Evolutionary conservation across 176 grass and related monocot genomes (phyloP).

Genomic region (Aegilops umbellulata): DNA sequence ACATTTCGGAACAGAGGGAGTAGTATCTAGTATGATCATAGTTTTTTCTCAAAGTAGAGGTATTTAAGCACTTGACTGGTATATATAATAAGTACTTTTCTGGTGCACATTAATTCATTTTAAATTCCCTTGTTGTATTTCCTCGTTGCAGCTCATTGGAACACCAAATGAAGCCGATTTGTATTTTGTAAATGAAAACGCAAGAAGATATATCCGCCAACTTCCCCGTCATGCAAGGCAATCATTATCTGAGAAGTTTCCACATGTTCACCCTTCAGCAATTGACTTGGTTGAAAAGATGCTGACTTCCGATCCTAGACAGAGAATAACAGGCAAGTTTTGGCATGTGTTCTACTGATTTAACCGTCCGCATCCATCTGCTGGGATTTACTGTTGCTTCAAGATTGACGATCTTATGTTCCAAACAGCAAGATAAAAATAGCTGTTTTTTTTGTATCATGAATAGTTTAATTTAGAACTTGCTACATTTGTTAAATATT

Average conservation of each 20-base stretch:
- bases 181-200: slow-evolving; percentile 96
- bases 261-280: slow-evolving; percentile 81
- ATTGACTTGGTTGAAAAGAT: slow-evolving; percentile 97
- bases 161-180: slow-evolving; percentile 88
- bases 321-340: slow-evolving; percentile 84
- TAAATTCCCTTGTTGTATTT: slow-evolving; percentile 18
- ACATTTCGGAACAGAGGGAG: no score
- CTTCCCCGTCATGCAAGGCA: slow-evolving; percentile 74
- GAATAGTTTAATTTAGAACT: not conserved
- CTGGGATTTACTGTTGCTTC: not conserved
- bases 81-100: not conserved
- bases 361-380: not conserved
- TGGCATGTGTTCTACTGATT: slow-evolving; percentile 2
- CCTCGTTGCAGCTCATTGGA: slow-evolving; percentile 69
- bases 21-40: slow-evolving; percentile 17
- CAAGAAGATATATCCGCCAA: slow-evolving; percentile 93
- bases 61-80: not conserved
- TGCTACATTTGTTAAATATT: not conserved
- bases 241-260: slow-evolving; percentile 86
- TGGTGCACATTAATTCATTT: slow-evolving; percentile 2
- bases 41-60: slow-evolving; percentile 9
- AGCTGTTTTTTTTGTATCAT: not conserved
- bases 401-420: not conserved
- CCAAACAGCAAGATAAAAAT: not conserved
- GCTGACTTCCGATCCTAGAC: slow-evolving; percentile 96